Base-by-base conservation (phyloP, 78 protist genomes). In the Pelomyxa schiedti region DNA sequence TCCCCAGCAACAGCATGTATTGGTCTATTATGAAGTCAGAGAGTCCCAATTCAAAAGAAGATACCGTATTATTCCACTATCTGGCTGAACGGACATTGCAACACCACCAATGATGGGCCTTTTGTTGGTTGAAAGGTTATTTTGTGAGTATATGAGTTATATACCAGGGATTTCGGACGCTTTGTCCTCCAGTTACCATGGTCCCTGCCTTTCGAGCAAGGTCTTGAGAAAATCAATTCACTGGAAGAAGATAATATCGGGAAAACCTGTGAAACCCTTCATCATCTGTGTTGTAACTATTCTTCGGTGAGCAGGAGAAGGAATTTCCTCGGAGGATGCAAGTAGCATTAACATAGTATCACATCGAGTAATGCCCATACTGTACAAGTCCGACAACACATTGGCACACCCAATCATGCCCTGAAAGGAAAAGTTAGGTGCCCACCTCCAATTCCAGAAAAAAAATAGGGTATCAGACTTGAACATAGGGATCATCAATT, bases 81-180 rank as follows among this genome's bases (percentile, higher is more conserved):
- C 40, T 22, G 64, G 29, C 7, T 42, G 0, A 30, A 90, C 89
- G 28, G 91, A 2, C 6, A 77, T 72, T 2, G 96, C 96, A 2
- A 89, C 93, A 37, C 96, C 96, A 26, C 96, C 96, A 41, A 93
- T 81, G 0, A 93, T 78, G 8, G 87, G 89, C 87, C 91, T 82
- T 52, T 79, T 79, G 39, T 74, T 72, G 40, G 38, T 67, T 36
- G 36, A 3, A n/a, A n/a, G n/a, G n/a, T 53, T 2, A 28, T 43
- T 35, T 35, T 8, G 6, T 6, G 29, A 52, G 9, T 6, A 6
- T 8, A 70, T 67, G 28, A 22, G 41, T 5, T 7, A 36, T 70
- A 35, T 8, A 35, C 86, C 84, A 83, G 39, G 84, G 84, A 39
- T 82, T 87, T 37, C 68, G 63, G 24, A 89, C 93, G 0, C 89